Conservation (phyloP, 1,284 basidiomycete species). For the Melampsora americana region DNA sequence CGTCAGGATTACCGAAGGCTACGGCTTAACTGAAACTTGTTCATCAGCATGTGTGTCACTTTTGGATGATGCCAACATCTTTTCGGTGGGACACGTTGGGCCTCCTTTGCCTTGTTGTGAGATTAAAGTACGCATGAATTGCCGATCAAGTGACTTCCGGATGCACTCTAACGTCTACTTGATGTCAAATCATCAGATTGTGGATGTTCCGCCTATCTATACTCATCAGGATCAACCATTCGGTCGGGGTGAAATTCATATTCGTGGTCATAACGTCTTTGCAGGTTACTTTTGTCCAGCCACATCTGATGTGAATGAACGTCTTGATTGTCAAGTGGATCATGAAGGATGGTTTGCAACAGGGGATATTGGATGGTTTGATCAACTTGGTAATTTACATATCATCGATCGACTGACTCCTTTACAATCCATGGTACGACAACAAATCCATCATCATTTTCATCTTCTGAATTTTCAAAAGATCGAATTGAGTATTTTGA, state of each 20-base stretch:
- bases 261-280: constrained; percentile 26
- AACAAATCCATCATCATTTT: constrained; percentile 40
- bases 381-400: constrained; percentile 9
- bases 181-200: background rate
- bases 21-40: constrained; percentile 34
- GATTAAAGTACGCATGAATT: constrained; percentile 27
- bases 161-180: background rate
- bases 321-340: constrained; percentile 7
- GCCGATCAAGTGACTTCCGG: background rate
- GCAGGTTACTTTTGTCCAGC: constrained; percentile 17
- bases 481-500: constrained; percentile 16
- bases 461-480: constrained; percentile 23
- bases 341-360: constrained; percentile 33
- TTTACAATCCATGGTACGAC: background rate
- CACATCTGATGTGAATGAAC: constrained; percentile 3
- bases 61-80: constrained; percentile 14
- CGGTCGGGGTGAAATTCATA: constrained; percentile 17
- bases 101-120: constrained; percentile 40
- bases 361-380: constrained; percentile 33
- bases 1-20: constrained; percentile 37
- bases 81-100: constrained; percentile 27
- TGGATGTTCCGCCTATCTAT: background rate
- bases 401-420: constrained; percentile 16
- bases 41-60: constrained; percentile 16
- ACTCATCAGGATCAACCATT: constrained; percentile 13